phyloP scores from a whole-genome alignment of 2,329 filamentous ascomycete species.

The Colletotrichum tropicicola region DNA sequence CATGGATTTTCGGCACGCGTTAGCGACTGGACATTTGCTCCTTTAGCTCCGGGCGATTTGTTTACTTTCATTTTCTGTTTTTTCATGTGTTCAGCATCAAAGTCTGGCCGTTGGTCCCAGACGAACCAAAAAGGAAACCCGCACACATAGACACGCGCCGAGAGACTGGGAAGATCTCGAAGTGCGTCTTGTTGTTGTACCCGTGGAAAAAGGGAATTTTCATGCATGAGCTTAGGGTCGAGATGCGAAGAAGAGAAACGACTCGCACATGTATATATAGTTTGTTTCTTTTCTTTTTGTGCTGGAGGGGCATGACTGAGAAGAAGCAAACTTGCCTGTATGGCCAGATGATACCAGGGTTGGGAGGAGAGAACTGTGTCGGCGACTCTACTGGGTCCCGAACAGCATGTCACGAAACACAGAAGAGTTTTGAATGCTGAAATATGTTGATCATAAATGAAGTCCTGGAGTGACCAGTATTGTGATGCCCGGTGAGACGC shows the following conservation, averaged over 20 bases:
- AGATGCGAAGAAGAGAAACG: conserved; percentile 30
- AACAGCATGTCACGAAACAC: conserved; percentile 15
- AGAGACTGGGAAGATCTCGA: conserved; percentile 27
- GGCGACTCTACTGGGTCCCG: background rate
- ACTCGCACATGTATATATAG: conserved; percentile 33
- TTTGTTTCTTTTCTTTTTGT: conserved; percentile 30
- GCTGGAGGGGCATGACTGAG: conserved; percentile 23
- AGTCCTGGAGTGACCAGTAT: no score
- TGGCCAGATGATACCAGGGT: conserved; percentile 32
- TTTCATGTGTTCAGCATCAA: conserved; percentile 23
- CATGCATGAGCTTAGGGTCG: conserved; percentile 29
- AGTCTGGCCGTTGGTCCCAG: conserved; percentile 17
- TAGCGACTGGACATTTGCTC: conserved; percentile 18
- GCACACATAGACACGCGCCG: conserved; percentile 23
- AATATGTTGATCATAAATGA: conserved; percentile 2
- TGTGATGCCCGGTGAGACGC: no score
- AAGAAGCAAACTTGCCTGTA: conserved; percentile 15
- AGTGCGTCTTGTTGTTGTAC: conserved; percentile 5
- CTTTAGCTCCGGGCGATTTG: conserved; percentile 22
- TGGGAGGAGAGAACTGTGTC: conserved; percentile 18
- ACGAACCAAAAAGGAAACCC: conserved; percentile 25
- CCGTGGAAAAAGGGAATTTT: conserved; percentile 21
- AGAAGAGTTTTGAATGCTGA: conserved; percentile 25
- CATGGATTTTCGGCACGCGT: conserved; percentile 25
- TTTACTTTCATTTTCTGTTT: conserved; percentile 2